phyloP scores from a whole-genome alignment of 169 alveolate species.

The Nephromyces sp. region DNA sequence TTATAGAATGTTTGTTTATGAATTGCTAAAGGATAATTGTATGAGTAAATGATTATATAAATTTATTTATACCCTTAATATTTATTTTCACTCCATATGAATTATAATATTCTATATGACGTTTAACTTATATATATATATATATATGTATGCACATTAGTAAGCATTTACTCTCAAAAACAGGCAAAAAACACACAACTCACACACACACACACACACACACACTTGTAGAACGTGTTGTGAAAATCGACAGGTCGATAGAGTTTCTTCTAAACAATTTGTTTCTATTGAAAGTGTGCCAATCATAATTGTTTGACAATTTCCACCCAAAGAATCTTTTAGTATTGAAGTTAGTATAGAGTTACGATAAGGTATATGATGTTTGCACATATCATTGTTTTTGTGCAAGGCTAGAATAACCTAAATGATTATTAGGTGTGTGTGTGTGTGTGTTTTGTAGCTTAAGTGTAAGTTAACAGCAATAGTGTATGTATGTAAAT shows the following conservation, averaged over 20 bases:
- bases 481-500: too few species aligned
- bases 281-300: conserved; percentile 70
- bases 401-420: conserved; percentile 34
- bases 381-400: conserved; percentile 1
- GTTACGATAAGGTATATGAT: conserved; percentile 82
- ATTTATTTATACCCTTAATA: not conserved
- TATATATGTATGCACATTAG: not conserved
- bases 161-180: not conserved
- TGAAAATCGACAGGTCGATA: conserved; percentile 64
- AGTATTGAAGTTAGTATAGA: conserved; percentile 83
- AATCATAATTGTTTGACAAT: conserved; percentile 80
- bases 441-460: too few species aligned
- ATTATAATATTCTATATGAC: not conserved
- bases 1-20: not conserved
- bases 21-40: not conserved
- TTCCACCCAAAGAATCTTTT: conserved; percentile 86
- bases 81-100: not conserved
- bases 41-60: not conserved
- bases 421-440: not conserved
- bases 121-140: not conserved
- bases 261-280: conserved; percentile 62
- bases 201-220: not conserved
- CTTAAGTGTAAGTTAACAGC: too few species aligned
- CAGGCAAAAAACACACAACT: not conserved
- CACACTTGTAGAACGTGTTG: conserved; percentile 29